Evolutionary conservation across 176 grass and related monocot species (phyloP).

Genomic region (Triticum dicoccoides): DNA sequence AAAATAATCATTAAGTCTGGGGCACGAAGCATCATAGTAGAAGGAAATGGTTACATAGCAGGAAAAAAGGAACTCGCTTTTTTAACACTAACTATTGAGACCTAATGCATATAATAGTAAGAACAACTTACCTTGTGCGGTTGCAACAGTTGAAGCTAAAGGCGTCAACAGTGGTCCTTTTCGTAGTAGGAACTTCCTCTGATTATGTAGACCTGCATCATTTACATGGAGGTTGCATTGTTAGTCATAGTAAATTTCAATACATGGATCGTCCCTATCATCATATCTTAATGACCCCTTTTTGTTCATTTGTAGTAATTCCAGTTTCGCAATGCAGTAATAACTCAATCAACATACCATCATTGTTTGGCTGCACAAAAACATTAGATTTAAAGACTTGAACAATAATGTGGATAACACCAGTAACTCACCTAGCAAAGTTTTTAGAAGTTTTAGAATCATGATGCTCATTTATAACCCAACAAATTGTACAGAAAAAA

Average conservation of each 20-base stretch:
- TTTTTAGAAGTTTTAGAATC: neutral
- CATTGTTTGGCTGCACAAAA: neutral
- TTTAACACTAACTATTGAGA: neutral
- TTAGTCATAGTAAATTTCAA: neutral
- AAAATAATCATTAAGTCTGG: no score
- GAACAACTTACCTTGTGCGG: slow-evolving; percentile 14
- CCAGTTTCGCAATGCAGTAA: neutral
- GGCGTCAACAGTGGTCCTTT: slow-evolving; percentile 25
- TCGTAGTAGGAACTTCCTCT: slow-evolving; percentile 59
- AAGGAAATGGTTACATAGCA: no score
- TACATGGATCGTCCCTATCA: neutral
- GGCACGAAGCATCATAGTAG: no score
- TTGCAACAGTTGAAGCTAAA: neutral
- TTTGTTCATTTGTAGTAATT: neutral
- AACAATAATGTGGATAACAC: neutral
- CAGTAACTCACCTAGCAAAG: neutral
- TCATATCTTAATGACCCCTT: neutral
- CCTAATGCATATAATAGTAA: neutral
- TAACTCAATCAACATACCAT: neutral
- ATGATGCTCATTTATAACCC: neutral
- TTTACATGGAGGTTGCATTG: neutral
- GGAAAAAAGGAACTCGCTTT: neutral
- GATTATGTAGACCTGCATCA: slow-evolving; percentile 72
- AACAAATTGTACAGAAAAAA: neutral
- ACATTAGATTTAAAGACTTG: neutral